Base-by-base conservation (phyloP, 495 filamentous ascomycete species). In the Annulohypoxylon bovei region DNA sequence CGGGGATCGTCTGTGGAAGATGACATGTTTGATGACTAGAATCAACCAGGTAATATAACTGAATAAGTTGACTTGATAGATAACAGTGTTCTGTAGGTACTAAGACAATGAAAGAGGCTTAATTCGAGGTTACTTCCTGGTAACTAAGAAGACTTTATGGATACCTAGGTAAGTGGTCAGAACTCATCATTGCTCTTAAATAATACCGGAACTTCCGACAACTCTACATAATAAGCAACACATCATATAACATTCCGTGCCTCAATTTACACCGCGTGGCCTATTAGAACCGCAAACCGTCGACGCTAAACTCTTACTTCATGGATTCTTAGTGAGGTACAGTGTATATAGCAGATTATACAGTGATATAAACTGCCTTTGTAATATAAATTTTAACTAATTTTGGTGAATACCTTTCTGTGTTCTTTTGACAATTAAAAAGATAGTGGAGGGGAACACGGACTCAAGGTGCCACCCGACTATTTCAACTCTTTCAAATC, bases 1-100 rank as follows among this genome's bases (percentile, higher is more conserved):
- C 44, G 65, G 11, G 54, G 37, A 1, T 67, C 27, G 3, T 62
- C 47, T 16, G 11, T 9, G 22, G 65, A 61, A 28, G 65, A 52
- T 46, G 64, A 56, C 55, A 67, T 61, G 16, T 46, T 54, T 37
- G n/a, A 18, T 47, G 16, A 50, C 6, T 54, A 18, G n/a, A 23
- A 12, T 42, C 18, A 14, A 27, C 6, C 22, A 20, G 6, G 4
- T 57, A 28, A 28, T n/a, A 40, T 11, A 6, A 54, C 25, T 54
- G 14, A 18, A 9, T 8, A 20, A 54, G 46, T 62, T 27, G 9
- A 18, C 14, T 16, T n/a, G 8, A n/a, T 28, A 14, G 25, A 52
- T 52, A 30, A 11, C 2, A n/a, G 14, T 39, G 14, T 39, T 6
- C 3, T 6, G 35, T 8, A 32, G n/a, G n/a, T n/a, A n/a, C n/a